A percentile compares a stretch with the other conserved stretches of the same genome.
Conservation (phyloP, 768 basidiomycete genomes). For the Lactarius tabidus region DNA sequence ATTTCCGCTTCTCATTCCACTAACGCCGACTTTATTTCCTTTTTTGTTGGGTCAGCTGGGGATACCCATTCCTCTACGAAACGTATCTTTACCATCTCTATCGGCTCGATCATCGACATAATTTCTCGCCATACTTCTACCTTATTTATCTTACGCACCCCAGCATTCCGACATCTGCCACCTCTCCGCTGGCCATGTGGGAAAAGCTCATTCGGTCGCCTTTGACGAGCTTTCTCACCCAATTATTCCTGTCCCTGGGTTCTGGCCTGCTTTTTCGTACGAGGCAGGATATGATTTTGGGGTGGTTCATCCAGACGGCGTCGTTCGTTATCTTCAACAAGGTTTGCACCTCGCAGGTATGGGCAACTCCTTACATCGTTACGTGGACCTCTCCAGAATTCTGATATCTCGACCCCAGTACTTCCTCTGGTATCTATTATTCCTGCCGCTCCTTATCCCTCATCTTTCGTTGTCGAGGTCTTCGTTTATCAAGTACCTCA, state of each 20-base stretch:
- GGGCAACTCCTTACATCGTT: conserved; percentile 23
- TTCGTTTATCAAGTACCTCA: conserved; percentile 40
- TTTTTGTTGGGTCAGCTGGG: conserved; percentile 65
- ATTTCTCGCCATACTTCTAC: conserved; percentile 98
- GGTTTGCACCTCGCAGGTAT: conserved; percentile 94
- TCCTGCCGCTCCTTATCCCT: conserved; percentile 80
- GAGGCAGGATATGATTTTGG: conserved; percentile 61
- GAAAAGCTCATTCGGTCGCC: conserved; percentile 59
- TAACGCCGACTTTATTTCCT: not conserved
- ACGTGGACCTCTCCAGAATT: not conserved
- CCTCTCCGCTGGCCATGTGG: conserved; percentile 34
- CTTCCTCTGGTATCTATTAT: conserved; percentile 93
- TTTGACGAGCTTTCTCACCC: conserved; percentile 78
- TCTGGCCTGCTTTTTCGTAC: conserved; percentile 65
- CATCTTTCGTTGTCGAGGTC: conserved; percentile 49
- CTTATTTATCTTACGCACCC: conserved; percentile 87
- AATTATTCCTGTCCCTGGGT: conserved; percentile 66
- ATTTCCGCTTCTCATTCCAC: conserved; percentile 1
- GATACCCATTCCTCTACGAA: conserved; percentile 85
- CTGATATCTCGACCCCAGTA: conserved; percentile 52
- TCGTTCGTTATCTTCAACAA: conserved; percentile 96
- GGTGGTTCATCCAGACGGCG: conserved; percentile 90
- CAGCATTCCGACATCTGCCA: conserved; percentile 23
- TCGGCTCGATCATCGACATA: conserved; percentile 94
- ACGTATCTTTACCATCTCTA: conserved; percentile 91